A percentile compares a stretch with the other conserved stretches of the same genome.
Conservation (phyloP, 1,284 basidiomycete genomes). For the Rhodotorula sp. region DNA sequence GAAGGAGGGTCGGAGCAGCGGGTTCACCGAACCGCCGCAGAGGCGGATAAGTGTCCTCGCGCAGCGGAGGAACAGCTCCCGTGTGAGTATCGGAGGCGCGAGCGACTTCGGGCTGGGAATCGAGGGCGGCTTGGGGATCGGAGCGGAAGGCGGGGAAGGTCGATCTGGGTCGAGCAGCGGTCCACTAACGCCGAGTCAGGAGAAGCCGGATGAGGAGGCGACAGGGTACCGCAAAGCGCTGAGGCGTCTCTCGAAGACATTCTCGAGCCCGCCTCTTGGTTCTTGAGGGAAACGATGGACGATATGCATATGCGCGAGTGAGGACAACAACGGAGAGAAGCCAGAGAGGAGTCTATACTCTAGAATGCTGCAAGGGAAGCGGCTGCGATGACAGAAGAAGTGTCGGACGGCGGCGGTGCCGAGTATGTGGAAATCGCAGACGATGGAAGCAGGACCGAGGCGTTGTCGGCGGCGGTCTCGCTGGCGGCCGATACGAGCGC, state of each 20-base stretch:
- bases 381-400: not conserved
- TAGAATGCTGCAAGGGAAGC: not conserved
- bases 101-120: not conserved
- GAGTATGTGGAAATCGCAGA: not conserved
- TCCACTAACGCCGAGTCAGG: not conserved
- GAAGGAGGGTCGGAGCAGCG: constrained; percentile 19
- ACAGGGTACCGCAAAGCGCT: constrained; percentile 5
- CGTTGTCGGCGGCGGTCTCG: not conserved
- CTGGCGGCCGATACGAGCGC: not conserved
- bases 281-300: no score
- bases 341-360: no score
- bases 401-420: constrained; percentile 2
- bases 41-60: constrained; percentile 9
- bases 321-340: not conserved
- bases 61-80: constrained; percentile 3
- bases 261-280: constrained; percentile 1
- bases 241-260: constrained; percentile 4
- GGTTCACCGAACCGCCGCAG: constrained; percentile 33
- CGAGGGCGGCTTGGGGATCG: constrained; percentile 4
- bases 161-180: not conserved
- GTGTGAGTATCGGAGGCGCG: not conserved
- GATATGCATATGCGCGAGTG: not conserved
- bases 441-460: not conserved
- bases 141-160: not conserved
- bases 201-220: not conserved